A percentile compares a stretch with the other conserved stretches of the same genome.
These are phyloP conservation scores for Neonectria ditissima DNA, from an alignment of 2,329 filamentous ascomycete genomes.

Conservation along the genomic window DNA sequence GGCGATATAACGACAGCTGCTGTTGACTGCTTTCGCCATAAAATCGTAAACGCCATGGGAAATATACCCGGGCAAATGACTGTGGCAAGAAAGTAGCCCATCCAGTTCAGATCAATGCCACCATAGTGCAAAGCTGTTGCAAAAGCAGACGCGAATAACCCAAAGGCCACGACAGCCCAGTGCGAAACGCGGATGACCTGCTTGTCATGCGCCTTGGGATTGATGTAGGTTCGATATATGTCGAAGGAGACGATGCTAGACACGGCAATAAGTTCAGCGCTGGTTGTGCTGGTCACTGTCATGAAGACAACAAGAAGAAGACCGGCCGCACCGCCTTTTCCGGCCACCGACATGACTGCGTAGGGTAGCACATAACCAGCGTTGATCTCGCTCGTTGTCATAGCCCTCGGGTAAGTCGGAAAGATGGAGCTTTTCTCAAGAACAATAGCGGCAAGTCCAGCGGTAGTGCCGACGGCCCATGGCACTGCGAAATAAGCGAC, in stretches of 20 bases:
- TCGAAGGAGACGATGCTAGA: conserved; percentile 87
- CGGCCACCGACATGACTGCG: conserved; percentile 81
- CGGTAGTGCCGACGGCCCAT: conserved; percentile 84
- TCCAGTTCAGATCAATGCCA: conserved; percentile 24
- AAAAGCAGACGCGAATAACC: conserved; percentile 19
- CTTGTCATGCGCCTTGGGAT: conserved; percentile 76
- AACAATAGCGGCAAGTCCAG: conserved; percentile 82
- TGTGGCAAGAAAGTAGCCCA: conserved; percentile 24
- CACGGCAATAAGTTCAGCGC: conserved; percentile 76
- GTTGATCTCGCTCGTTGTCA: conserved; percentile 76
- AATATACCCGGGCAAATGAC: conserved; percentile 23
- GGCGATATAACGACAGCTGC: conserved; percentile 21
- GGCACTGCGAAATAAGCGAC: conserved; percentile 83
- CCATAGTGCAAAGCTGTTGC: conserved; percentile 24
- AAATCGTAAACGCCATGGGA: conserved; percentile 23
- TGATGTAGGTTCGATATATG: conserved; percentile 85
- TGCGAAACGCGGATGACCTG: conserved; percentile 57
- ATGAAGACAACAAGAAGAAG: conserved; percentile 86
- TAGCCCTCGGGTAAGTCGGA: conserved; percentile 75
- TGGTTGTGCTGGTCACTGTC: conserved; percentile 83
- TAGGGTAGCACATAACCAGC: conserved; percentile 84
- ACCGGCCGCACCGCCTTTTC: conserved; percentile 79
- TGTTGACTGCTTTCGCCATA: conserved; percentile 25
- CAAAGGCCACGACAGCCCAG: conserved; percentile 23
- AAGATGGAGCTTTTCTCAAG: conserved; percentile 78